Conservation (phyloP, 1,284 basidiomycete species). For the Mycena citricolor region DNA sequence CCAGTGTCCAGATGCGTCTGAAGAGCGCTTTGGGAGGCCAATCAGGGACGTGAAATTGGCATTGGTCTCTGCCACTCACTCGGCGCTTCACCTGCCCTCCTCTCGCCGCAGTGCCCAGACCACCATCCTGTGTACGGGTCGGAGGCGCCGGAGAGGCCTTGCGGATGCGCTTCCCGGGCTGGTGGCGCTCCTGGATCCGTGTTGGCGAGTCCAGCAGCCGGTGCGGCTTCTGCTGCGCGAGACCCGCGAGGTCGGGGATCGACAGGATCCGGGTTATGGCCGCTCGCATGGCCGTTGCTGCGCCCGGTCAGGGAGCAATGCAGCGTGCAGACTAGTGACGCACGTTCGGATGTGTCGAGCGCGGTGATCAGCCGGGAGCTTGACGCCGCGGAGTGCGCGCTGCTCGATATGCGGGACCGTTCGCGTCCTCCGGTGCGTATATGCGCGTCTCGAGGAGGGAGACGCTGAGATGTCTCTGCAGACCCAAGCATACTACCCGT, state of each 20-base stretch:
- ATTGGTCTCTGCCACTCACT: too few relatives aligned
- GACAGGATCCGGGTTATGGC: constrained; percentile 14
- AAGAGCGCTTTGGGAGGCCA: too few relatives aligned
- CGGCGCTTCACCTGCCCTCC: too few relatives aligned
- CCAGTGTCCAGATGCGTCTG: too few relatives aligned
- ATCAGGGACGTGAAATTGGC: too few relatives aligned
- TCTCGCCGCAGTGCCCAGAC: too few relatives aligned
- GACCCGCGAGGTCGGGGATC: constrained; percentile 17
- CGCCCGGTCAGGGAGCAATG: not conserved
- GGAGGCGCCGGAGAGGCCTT: too few relatives aligned
- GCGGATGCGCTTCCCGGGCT: too few relatives aligned
- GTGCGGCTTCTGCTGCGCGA: not conserved
- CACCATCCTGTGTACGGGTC: too few relatives aligned
- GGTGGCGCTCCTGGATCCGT: too few relatives aligned
- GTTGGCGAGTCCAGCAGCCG: too few relatives aligned
- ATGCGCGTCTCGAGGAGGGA: not conserved
- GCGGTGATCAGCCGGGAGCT: constrained; percentile 13
- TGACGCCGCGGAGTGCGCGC: constrained; percentile 13
- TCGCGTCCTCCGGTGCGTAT: not conserved
- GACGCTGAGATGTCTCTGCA: not conserved
- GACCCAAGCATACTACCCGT: not conserved
- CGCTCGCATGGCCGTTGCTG: constrained; percentile 15
- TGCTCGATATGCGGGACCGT: too few relatives aligned
- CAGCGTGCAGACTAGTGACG: not conserved
- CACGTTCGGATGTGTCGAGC: constrained; percentile 18